Base-by-base conservation (phyloP, 768 basidiomycete genomes). In the Rhodotorula toruloides region DNA sequence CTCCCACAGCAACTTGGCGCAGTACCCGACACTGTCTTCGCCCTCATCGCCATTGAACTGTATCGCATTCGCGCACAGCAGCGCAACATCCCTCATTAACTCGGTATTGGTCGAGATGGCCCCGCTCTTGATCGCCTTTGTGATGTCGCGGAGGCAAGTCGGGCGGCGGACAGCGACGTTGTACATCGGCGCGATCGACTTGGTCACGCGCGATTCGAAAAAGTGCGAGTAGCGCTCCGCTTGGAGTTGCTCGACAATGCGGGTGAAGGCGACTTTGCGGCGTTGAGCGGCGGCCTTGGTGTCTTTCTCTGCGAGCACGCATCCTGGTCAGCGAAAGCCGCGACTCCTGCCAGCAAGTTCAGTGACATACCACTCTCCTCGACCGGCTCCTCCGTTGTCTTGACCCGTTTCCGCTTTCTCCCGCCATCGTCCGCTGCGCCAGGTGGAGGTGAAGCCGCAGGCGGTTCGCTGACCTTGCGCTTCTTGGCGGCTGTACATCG, bases 11-110 rank as follows among this genome's bases (percentile, higher is more conserved):
- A 52, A 36, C 36, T 37, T 53, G 14, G 70, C 70, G 13, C 55
- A 54, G 39, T 52, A 22, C 5, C 66, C 70, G 3, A 72, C 59
- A 1, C 54, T 49, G n/a, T 39, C 59, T 14, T 65, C 53, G 13
- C 55, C 58, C 39, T 67, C 66, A 44, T 50, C 56, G 14, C 70
- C 70, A 32, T 72, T 72, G 56, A 68, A 72, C 63, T 72, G 70
- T 6, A 65, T 53, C 19, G 70, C 70, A 19, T 72, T 72, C 19
- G 66, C 66, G 21, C 58, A 65, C 46, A 72, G 8, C 16, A 68
- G 42, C 25, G 62, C 63, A 5, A 72, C 66, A n/a, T 67, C 67
- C 36, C 63, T 44, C 66, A 54, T 64, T 32, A 72, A 21, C 34
- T 68, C 66, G 27, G 29, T 43, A 32, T 31, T 32, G 13, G 39